A percentile compares a stretch with the other conserved stretches of the same genome.
These are phyloP conservation scores for Parastagonospora avenae DNA, from an alignment of 2,329 filamentous ascomycete species.

Conservation along the genomic window DNA sequence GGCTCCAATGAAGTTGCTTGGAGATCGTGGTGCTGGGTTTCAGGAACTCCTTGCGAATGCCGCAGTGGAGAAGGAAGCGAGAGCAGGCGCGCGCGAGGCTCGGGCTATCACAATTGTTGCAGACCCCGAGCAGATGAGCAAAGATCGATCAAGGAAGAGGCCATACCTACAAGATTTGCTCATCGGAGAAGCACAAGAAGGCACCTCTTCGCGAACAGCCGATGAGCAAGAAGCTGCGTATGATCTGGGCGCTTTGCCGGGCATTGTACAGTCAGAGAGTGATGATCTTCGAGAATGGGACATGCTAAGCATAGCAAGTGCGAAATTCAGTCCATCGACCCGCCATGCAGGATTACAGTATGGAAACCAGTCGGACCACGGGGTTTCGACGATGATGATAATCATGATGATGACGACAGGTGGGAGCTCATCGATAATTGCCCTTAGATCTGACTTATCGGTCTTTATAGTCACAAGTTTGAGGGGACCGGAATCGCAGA, in stretches of 20 bases:
- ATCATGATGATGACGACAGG: no score
- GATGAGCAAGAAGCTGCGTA: conserved; percentile 1
- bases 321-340: background rate
- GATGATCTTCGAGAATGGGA: conserved; percentile 9
- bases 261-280: conserved; percentile 17
- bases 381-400: no score
- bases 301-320: background rate
- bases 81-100: conserved; percentile 8
- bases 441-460: no score
- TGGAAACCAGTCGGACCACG: no score
- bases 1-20: conserved; percentile 18
- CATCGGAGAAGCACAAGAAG: background rate
- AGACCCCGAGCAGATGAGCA: background rate
- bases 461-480: no score
- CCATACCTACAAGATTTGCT: background rate
- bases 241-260: conserved; percentile 6
- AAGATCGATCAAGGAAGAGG: background rate
- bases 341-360: background rate
- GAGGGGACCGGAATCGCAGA: no score
- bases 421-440: no score
- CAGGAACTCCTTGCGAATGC: conserved; percentile 8
- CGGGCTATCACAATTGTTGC: conserved; percentile 6
- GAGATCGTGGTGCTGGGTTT: conserved; percentile 6
- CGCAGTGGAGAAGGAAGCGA: conserved; percentile 5
- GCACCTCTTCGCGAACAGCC: background rate